Base-by-base conservation (phyloP, 1,284 basidiomycete genomes). In the Austroboletus niveus region DNA sequence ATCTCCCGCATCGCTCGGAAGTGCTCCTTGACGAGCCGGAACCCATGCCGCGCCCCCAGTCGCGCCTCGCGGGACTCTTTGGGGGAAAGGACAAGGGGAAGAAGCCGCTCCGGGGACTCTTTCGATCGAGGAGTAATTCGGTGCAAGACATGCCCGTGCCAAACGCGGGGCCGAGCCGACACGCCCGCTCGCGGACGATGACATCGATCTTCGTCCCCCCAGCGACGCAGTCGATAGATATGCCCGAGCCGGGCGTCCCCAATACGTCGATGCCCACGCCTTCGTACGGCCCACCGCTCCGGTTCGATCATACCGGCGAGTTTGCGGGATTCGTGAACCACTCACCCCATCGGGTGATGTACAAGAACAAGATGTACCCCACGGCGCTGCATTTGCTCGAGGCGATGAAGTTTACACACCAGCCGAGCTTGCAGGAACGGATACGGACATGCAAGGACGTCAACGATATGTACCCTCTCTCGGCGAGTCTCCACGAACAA, bases 351-450 rank as follows among this genome's bases (percentile, higher is more conserved):
- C 69, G 69, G 3, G 75, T 89, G 20, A 56, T 79, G 45, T 82
- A 79, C 61, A 61, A 72, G 42, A 72, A 77, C 32, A 72, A 72
- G 47, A 66, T 69, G 40, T 89, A 82, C 55, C 82, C 84, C 7
- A 84, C 79, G 3, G 86, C 82, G 4, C 65, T 80, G 54, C 87
- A 89, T 59, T 71, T 89, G 14, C 74, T 81, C 40, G 85, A 89
- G 66, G 85, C 85, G 9, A 69, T 85, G 56, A 85, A 85, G 62
- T 89, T 83, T 61, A 70, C 71, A 0, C 63, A 70, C 32, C 67
- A 70, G 7, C 75, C 77, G 0, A 76, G 79, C 1, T 57, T 85
- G 24, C 80, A 81, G 5, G 78, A 84, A 49, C 57, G 59, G 29
- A 81, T 89, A 52, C 71, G 83, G 22, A 57, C 53, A 5, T 75